Conservation (phyloP, 2,329 filamentous ascomycete species). For the Zymoseptoria tritici region DNA sequence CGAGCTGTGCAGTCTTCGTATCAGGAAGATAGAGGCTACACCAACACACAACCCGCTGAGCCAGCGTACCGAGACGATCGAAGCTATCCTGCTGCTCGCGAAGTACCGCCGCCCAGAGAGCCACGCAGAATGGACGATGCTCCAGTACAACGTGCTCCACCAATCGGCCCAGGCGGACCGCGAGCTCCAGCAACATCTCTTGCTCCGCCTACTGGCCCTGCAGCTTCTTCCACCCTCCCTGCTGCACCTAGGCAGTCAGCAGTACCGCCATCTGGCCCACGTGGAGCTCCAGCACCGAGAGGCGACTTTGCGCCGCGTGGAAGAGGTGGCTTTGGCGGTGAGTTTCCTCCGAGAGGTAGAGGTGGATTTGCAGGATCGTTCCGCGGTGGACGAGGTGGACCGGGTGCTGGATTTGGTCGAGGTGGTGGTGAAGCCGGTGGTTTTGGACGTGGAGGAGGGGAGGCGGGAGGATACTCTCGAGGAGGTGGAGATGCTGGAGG, state of each 20-base stretch:
- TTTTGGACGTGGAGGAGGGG: constrained; percentile 28
- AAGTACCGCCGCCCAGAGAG: constrained; percentile 14
- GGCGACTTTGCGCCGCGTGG: constrained; percentile 31
- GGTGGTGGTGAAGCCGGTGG: constrained; percentile 15
- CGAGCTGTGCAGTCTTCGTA: constrained; percentile 10
- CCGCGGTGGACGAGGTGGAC: constrained; percentile 6
- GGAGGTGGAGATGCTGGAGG: constrained; percentile 7
- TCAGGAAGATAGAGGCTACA: constrained; percentile 24
- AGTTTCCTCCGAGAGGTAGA: constrained; percentile 22
- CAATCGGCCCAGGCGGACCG: constrained; percentile 23
- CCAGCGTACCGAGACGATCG: constrained; percentile 22
- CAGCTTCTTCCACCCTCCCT: constrained; percentile 22
- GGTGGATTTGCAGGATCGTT: constrained; percentile 17
- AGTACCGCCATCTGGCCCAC: constrained; percentile 29
- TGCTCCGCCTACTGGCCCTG: constrained; percentile 27
- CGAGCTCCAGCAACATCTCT: constrained; percentile 13
- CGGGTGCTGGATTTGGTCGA: constrained; percentile 12
- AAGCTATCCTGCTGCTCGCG: constrained; percentile 12
- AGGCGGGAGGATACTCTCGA: constrained; percentile 23
- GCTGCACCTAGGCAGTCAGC: constrained; percentile 23
- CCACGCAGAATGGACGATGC: background rate
- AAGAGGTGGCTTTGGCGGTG: constrained; percentile 27
- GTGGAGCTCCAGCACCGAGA: constrained; percentile 30
- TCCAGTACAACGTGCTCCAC: constrained; percentile 16
- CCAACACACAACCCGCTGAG: constrained; percentile 15